Base-by-base conservation (phyloP, 805 yeast species). In the Myxozyma mucilagina region DNA sequence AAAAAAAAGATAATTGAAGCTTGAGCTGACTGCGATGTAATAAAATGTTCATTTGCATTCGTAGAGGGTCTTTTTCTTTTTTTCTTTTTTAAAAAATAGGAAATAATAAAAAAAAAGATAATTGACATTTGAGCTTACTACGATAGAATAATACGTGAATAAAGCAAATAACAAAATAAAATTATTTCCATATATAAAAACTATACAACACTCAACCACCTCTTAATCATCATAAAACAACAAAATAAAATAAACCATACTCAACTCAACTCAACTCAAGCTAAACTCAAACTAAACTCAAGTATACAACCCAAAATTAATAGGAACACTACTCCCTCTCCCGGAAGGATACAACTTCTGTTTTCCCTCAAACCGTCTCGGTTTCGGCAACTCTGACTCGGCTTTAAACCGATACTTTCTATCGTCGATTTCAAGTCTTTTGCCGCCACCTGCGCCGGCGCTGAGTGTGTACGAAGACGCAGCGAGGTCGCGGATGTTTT, bases 261-360 rank as follows among this genome's bases (percentile, higher is more conserved):
- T 13, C 2, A 6, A 14, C 34, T 14, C 16, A 44, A 20, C 34
- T 41, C 18, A 41, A n/a, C 10, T 20, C 44, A 41, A 41, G 7
- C 13, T 14, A n/a, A 41, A 41, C 13, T n/a, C 6, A 7, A 41
- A 41, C 13, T 20, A 7, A 20, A 41, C 31, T 36, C 20, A 49
- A 11, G 69, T 59, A 64, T 69, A 76, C 32, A 75, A 56, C 16
- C 80, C 73, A 57, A 92, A 76, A 67, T 89, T 84, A 64, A 92
- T 76, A 0, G 97, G 97, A 41, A 92, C 94, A 38, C 96, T 89
- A 34, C 91, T 84, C 2, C 98, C 98, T 68, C 97, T 82, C 13
- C 98, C 98, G 75, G 97, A 89, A 16, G 98, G 97, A 75, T 94
- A 94, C 66, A 91, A 77, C 72, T 93, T 91, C 60, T 82, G 82